A percentile compares a stretch with the other conserved stretches of the same genome.
These are phyloP conservation scores for Daldinia loculata DNA, from an alignment of 495 filamentous ascomycete genomes.

Conservation along the genomic window DNA sequence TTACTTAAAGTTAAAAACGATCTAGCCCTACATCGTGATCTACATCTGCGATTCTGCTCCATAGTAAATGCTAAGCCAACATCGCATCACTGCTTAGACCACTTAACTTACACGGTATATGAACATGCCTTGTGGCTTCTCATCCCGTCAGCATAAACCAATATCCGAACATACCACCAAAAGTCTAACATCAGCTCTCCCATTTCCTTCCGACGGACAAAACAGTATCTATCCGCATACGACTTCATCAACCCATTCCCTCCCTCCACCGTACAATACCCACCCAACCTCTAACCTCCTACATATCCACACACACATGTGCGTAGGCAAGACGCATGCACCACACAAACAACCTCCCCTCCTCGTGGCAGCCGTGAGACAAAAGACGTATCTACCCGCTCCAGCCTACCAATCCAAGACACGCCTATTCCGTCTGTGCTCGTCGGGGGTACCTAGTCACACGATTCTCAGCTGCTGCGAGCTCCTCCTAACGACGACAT, in stretches of 20 bases:
- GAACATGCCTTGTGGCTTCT: neutral
- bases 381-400: neutral
- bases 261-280: too few relatives aligned
- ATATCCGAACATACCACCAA: neutral
- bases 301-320: neutral
- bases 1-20: slow-evolving; percentile 5
- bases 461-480: neutral
- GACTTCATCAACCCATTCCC: too few relatives aligned
- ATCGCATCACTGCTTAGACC: neutral
- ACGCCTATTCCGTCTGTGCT: neutral
- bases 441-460: neutral
- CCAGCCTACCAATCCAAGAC: neutral
- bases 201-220: neutral
- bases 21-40: slow-evolving; percentile 26
- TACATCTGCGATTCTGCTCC: neutral
- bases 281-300: neutral
- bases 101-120: neutral
- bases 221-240: neutral
- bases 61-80: neutral
- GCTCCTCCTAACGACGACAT: neutral
- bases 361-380: neutral
- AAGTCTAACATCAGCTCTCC: slow-evolving; percentile 4
- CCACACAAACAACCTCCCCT: neutral
- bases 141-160: neutral
- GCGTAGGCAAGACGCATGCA: neutral